Conservation (phyloP, 129 eudicot species). For the Oenanthe sinensis region DNA sequence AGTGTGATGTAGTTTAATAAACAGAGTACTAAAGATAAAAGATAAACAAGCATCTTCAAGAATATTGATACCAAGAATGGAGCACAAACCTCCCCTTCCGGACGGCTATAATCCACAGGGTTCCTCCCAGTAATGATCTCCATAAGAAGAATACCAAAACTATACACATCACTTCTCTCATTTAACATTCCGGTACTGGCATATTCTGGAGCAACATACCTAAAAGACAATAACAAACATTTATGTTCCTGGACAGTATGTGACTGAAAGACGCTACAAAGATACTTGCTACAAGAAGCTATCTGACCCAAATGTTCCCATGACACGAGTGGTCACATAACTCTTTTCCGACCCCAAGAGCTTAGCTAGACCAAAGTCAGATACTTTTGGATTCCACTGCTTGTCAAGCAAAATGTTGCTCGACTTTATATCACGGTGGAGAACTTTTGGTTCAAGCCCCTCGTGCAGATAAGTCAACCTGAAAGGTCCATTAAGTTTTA, state of each 20-base stretch:
- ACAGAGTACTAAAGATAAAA: background rate
- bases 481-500: constrained; percentile 11
- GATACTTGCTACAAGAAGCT: constrained; percentile 3
- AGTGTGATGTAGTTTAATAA: background rate
- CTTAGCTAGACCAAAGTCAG: constrained; percentile 82
- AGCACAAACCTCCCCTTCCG: constrained; percentile 77
- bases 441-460: constrained; percentile 90
- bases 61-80: background rate
- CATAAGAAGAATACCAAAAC: constrained; percentile 91
- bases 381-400: constrained; percentile 77
- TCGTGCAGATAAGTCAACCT: constrained; percentile 88
- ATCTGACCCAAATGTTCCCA: constrained; percentile 93
- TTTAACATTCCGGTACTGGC: constrained; percentile 95
- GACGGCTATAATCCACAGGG: constrained; percentile 87
- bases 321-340: constrained; percentile 65
- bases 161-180: constrained; percentile 86
- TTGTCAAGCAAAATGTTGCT: constrained; percentile 77
- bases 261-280: background rate
- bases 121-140: constrained; percentile 76
- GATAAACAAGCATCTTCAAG: background rate
- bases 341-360: constrained; percentile 13
- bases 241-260: background rate
- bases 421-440: constrained; percentile 83
- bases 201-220: constrained; percentile 95
- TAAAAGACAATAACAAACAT: constrained; percentile 5